Conservation (phyloP, 2,329 filamentous ascomycete genomes). For the Lachnellula cervina region DNA sequence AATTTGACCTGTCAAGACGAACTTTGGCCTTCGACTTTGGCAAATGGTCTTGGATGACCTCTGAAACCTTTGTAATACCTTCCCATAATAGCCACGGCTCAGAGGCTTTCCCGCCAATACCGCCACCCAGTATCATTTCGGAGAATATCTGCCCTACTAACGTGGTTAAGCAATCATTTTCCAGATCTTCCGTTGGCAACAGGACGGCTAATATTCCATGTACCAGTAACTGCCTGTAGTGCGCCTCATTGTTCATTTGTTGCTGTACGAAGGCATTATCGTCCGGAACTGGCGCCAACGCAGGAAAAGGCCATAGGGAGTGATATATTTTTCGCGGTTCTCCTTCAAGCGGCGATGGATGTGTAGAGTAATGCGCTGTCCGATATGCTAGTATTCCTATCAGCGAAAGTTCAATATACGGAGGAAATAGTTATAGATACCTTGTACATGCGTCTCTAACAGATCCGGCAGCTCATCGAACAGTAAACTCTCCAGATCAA, state of each 20-base stretch:
- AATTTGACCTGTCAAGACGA: conserved; percentile 30
- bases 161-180: conserved; percentile 78
- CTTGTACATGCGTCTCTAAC: conserved; percentile 72
- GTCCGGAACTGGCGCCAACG: conserved; percentile 69
- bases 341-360: conserved; percentile 54
- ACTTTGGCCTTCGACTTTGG: conserved; percentile 29
- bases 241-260: conserved; percentile 71
- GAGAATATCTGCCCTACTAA: conserved; percentile 84
- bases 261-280: conserved; percentile 46
- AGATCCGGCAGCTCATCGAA: conserved; percentile 85
- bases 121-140: conserved; percentile 81
- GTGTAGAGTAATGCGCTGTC: conserved; percentile 54
- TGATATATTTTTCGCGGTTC: conserved; percentile 73
- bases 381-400: conserved; percentile 59
- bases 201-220: conserved; percentile 77
- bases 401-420: conserved; percentile 4
- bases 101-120: conserved; percentile 72
- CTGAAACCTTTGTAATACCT: conserved; percentile 66
- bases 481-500: conserved; percentile 77
- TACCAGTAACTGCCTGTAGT: conserved; percentile 84
- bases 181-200: conserved; percentile 85
- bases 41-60: conserved; percentile 38
- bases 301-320: conserved; percentile 73
- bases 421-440: conserved; percentile 42
- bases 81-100: conserved; percentile 91